Percentiles rank a stretch among this genome's conserved stretches.
These are phyloP conservation scores for Golubevia sp. DNA, from an alignment of 1,284 basidiomycete genomes.

Conservation along the genomic window DNA sequence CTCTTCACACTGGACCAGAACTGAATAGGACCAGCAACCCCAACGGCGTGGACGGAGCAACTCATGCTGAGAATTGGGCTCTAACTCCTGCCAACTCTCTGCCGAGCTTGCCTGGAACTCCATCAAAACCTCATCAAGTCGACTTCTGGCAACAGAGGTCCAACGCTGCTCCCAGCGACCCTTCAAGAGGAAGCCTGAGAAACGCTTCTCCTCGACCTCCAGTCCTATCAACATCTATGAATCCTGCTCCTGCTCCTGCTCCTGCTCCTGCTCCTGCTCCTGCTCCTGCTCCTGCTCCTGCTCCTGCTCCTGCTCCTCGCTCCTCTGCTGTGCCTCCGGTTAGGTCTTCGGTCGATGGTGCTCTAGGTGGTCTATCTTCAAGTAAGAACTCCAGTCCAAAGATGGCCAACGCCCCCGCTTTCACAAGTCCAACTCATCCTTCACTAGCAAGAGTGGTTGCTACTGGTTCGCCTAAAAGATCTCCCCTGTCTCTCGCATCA, in stretches of 20 bases:
- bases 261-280: too few species aligned
- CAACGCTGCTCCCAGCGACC: neutral
- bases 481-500: too few species aligned
- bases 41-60: neutral
- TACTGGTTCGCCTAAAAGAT: too few species aligned
- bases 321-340: too few species aligned
- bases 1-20: conserved; percentile 21
- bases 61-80: conserved; percentile 28
- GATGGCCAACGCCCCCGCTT: too few species aligned
- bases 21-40: neutral
- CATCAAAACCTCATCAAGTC: conserved; percentile 7
- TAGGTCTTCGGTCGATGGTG: too few species aligned
- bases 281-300: too few species aligned
- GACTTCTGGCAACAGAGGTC: neutral
- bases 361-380: too few species aligned
- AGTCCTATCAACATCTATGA: neutral
- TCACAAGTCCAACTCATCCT: too few species aligned
- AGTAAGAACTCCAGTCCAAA: too few species aligned
- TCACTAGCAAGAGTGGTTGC: too few species aligned
- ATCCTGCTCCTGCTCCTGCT: conserved; percentile 13
- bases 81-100: conserved; percentile 37
- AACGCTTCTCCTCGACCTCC: neutral
- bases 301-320: too few species aligned
- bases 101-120: conserved; percentile 39
- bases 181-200: neutral